Conservation (phyloP, 164 flowering plant genomes). For the Piper betle region DNA sequence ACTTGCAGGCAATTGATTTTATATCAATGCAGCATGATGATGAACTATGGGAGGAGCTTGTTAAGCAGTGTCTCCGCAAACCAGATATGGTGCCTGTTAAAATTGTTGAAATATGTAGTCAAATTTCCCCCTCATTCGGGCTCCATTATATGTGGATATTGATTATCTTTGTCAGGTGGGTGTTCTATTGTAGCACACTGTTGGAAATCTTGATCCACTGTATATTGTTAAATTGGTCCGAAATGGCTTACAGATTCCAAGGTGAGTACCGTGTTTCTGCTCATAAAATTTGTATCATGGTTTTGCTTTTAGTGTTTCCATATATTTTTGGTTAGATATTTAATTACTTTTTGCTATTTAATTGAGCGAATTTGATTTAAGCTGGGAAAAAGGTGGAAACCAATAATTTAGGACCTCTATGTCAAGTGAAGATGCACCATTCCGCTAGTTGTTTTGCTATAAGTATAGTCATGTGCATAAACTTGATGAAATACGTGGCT, state of each 20-base stretch:
- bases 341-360: background rate
- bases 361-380: background rate
- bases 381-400: too few species aligned
- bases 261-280: constrained; percentile 33
- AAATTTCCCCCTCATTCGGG: background rate
- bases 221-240: constrained; percentile 91
- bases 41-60: constrained; percentile 98
- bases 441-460: too few species aligned
- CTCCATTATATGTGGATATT: background rate
- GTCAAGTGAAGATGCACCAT: too few species aligned
- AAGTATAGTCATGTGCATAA: too few species aligned
- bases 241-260: constrained; percentile 81
- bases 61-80: constrained; percentile 70
- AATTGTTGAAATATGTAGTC: background rate
- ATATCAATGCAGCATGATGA: constrained; percentile 90
- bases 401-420: too few species aligned
- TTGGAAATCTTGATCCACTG: constrained; percentile 95
- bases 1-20: constrained; percentile 85
- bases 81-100: constrained; percentile 79
- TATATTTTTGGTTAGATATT: background rate
- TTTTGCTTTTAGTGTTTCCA: too few species aligned
- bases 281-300: background rate
- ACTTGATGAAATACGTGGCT: too few species aligned
- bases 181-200: constrained; percentile 88
- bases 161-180: constrained; percentile 53